Conservation (phyloP, 768 basidiomycete species). For the Rhodocollybia butyracea region DNA sequence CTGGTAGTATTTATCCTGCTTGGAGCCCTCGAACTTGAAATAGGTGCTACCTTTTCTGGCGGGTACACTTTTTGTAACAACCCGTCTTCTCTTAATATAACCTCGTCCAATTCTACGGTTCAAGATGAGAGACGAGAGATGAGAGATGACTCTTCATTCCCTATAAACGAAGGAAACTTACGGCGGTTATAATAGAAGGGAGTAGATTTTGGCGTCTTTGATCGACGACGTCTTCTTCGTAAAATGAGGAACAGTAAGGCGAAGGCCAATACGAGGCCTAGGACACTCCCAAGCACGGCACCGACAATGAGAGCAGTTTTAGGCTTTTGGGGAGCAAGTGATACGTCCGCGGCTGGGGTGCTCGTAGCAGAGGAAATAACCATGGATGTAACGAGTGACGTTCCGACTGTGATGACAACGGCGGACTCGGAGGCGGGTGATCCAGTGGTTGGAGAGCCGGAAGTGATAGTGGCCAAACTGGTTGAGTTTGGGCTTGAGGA, state of each 20-base stretch:
- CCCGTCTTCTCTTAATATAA: too few relatives aligned
- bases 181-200: background rate
- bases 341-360: background rate
- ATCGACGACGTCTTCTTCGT: background rate
- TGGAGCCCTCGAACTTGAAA: too few relatives aligned
- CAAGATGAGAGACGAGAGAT: background rate
- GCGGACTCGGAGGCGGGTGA: background rate
- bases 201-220: background rate
- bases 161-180: background rate
- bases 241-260: background rate
- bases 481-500: too few relatives aligned
- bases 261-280: background rate
- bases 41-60: too few relatives aligned
- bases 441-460: background rate
- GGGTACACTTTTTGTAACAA: too few relatives aligned
- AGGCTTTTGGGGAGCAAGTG: background rate
- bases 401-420: background rate
- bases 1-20: too few relatives aligned
- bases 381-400: background rate
- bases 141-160: too few relatives aligned
- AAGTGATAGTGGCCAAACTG: background rate
- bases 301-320: background rate
- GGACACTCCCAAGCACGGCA: background rate
- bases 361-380: background rate
- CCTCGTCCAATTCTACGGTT: background rate